Conservation (phyloP, 1,284 basidiomycete species). For the Chiua sp. region DNA sequence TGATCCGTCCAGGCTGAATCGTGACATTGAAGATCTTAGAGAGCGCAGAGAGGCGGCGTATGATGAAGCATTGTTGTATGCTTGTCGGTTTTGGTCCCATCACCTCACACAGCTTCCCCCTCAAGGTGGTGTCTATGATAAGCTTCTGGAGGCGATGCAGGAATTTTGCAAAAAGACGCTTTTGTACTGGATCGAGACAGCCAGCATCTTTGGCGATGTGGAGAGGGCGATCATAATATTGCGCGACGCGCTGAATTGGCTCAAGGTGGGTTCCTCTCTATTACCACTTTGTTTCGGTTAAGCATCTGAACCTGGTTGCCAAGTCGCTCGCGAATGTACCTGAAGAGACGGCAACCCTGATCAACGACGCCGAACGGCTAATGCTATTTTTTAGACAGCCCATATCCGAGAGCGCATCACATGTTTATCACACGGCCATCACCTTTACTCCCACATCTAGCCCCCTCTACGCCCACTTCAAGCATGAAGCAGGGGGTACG, state of each 20-base stretch:
- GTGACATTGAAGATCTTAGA: constrained; percentile 25
- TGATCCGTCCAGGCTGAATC: constrained; percentile 25
- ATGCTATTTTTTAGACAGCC: constrained; percentile 25
- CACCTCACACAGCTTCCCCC: constrained; percentile 24
- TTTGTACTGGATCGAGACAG: constrained; percentile 27
- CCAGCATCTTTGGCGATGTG: constrained; percentile 26
- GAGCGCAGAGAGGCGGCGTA: constrained; percentile 17
- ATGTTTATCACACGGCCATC: constrained; percentile 22
- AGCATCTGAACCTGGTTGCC: not conserved
- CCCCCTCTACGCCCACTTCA: constrained; percentile 14
- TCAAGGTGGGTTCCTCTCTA: constrained; percentile 19
- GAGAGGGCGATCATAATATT: constrained; percentile 27
- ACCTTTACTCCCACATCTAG: not conserved
- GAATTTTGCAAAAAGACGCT: constrained; percentile 21
- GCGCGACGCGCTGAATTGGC: constrained; percentile 22
- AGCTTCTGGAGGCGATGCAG: constrained; percentile 9
- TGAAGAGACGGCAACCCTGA: constrained; percentile 4
- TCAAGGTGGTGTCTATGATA: constrained; percentile 5
- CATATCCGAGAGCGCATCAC: constrained; percentile 29
- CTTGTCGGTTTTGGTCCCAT: constrained; percentile 29
- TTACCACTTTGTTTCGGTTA: no score
- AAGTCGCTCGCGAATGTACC: not conserved
- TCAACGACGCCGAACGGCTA: constrained; percentile 25
- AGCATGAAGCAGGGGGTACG: constrained; percentile 10
- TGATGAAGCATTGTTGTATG: constrained; percentile 25